These are phyloP conservation scores for Francoa sonchifolia DNA, from an alignment of 441 rosid species.

Conservation along the genomic window DNA sequence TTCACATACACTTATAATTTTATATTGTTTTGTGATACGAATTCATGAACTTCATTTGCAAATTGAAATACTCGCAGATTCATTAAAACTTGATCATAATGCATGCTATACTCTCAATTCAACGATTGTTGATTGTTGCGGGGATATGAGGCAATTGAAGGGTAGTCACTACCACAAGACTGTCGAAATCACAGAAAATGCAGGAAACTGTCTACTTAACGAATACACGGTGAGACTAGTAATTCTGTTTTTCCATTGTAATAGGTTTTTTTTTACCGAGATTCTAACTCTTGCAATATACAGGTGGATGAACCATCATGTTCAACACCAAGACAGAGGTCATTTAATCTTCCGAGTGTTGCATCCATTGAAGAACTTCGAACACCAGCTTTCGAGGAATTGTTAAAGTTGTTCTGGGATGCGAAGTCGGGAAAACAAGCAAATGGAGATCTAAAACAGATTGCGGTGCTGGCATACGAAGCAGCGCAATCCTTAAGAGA, in stretches of 20 bases:
- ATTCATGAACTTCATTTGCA: neutral
- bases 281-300: neutral
- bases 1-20: neutral
- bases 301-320: conserved; percentile 95
- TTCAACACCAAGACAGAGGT: conserved; percentile 81
- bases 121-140: conserved; percentile 68
- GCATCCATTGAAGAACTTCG: conserved; percentile 83
- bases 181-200: conserved; percentile 67
- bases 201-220: conserved; percentile 79
- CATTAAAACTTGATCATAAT: conserved; percentile 76
- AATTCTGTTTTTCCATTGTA: neutral
- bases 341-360: conserved; percentile 58
- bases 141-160: conserved; percentile 65
- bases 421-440: conserved; percentile 41
- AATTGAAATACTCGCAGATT: conserved; percentile 35
- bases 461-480: conserved; percentile 37
- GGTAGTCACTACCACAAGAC: conserved; percentile 77
- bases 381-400: conserved; percentile 79
- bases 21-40: neutral
- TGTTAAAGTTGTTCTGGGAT: conserved; percentile 65
- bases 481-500: conserved; percentile 58
- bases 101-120: conserved; percentile 78
- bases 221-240: conserved; percentile 56
- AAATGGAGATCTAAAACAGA: conserved; percentile 65
- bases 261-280: too few relatives aligned